Percentiles rank a stretch among this genome's conserved stretches.
phyloP scores from a whole-genome alignment of 2,329 filamentous ascomycete genomes.

The Periconia sp. region DNA sequence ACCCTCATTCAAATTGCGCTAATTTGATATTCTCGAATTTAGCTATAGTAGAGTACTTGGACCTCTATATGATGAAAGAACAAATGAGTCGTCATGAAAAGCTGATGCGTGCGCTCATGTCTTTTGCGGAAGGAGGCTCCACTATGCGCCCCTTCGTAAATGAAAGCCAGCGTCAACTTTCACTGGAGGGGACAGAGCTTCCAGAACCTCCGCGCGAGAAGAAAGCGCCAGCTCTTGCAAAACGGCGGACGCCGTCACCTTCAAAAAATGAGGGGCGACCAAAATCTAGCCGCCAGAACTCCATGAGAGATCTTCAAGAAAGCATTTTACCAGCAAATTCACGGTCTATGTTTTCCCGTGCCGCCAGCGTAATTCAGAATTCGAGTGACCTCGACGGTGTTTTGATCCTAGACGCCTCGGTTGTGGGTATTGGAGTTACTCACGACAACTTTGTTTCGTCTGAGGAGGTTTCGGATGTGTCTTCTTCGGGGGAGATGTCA shows the following conservation, averaged over 20 bases:
- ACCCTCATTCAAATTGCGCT: no score
- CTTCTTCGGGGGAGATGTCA: slow-evolving; percentile 1
- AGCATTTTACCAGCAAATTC: slow-evolving; percentile 31
- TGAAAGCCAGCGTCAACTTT: background rate
- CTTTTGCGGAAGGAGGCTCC: slow-evolving; percentile 33
- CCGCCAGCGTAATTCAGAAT: slow-evolving; percentile 34
- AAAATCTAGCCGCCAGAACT: slow-evolving; percentile 13
- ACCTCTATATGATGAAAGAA: slow-evolving; percentile 29
- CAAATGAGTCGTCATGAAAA: slow-evolving; percentile 28
- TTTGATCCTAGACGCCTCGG: slow-evolving; percentile 36
- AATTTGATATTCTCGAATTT: no score
- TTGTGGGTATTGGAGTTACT: slow-evolving; percentile 22
- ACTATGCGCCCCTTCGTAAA: slow-evolving; percentile 17
- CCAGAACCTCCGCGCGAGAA: slow-evolving; percentile 1
- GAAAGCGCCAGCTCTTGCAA: background rate
- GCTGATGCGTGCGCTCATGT: slow-evolving; percentile 34
- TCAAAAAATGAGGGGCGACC: background rate
- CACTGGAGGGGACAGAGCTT: background rate
- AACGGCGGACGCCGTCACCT: background rate
- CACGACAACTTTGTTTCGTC: slow-evolving; percentile 9
- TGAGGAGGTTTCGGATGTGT: background rate
- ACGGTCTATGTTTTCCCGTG: slow-evolving; percentile 35
- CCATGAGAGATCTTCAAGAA: slow-evolving; percentile 26
- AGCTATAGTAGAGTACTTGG: slow-evolving; percentile 28
- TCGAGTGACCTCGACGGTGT: slow-evolving; percentile 39